Conservation (phyloP, 306 rosid genomes). For the Rosa multiflora region DNA sequence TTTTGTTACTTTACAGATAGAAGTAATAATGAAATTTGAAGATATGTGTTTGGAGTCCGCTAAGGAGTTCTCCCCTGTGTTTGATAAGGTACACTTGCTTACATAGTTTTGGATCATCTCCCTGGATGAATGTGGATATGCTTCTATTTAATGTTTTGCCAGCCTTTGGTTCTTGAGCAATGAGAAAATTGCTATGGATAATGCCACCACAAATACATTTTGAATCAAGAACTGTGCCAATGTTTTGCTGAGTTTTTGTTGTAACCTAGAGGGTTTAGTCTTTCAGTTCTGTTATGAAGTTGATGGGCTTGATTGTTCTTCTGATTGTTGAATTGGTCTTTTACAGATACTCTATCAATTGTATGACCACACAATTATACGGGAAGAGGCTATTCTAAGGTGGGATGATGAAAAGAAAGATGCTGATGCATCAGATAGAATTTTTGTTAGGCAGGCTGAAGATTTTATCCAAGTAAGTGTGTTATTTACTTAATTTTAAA, state of each 20-base stretch:
- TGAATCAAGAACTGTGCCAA: background rate
- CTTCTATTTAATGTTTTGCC: background rate
- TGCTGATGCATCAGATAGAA: constrained; percentile 76
- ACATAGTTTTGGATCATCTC: background rate
- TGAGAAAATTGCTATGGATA: background rate
- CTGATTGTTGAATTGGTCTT: constrained; percentile 12
- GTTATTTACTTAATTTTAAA: background rate
- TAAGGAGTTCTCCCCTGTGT: constrained; percentile 66
- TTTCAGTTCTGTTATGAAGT: background rate
- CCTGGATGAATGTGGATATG: background rate
- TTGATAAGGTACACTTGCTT: constrained; percentile 57
- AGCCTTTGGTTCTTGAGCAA: background rate
- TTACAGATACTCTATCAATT: constrained; percentile 60
- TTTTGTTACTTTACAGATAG: constrained; percentile 55
- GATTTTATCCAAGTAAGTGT: constrained; percentile 63
- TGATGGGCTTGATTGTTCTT: background rate
- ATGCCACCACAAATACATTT: background rate
- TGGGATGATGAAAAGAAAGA: constrained; percentile 89
- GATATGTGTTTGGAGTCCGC: constrained; percentile 91
- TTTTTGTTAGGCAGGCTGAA: constrained; percentile 73
- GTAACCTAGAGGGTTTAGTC: background rate
- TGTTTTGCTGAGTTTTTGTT: background rate
- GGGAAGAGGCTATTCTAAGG: constrained; percentile 83
- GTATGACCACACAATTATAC: constrained; percentile 66
- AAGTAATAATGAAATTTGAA: constrained; percentile 85